Base-by-base conservation (phyloP, 345 rosid species). In the Laguncularia racemosa region DNA sequence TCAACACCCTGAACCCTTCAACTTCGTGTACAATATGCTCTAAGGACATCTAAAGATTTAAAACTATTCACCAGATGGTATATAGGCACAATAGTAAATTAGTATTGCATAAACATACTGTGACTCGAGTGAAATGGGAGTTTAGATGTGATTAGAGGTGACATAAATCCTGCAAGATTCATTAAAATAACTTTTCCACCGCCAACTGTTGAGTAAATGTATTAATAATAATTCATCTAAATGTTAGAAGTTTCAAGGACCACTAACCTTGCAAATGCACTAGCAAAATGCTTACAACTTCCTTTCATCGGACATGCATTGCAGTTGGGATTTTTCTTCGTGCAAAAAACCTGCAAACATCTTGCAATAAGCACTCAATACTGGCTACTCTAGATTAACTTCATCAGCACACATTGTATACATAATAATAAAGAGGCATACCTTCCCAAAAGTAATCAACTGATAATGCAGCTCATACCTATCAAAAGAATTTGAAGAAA, bases 381-480 rank as follows among this genome's bases (percentile, higher is more conserved):
- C 26, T 0, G 14, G 14, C 13, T 17, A 26, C 21, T 13, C 13
- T 28, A 19, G 12, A 12, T 33, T 28, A 48, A 48, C 52, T 17
- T 40, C 20, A 11, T 26, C 1, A 18, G 16, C 10, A 51, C 16
- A 60, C 13, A 20, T 16, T 18, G 0, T 12, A 28, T 0, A 14
- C 18, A 60, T 16, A 33, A n/a, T 17, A 60, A n/a, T n/a, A n/a
- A 14, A 16, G 54, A 13, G 38, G 5, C 56, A 46, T 18, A 89
- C 95, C 97, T 89, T 89, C 55, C 95, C 97, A 62, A 86, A 84
- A 16, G 95, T 84, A 62, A 89, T 89, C 74, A 82, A 56, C 1
- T 86, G 97, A 67, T 81, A 86, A 62, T 86, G 97, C 2, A 86
- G 67, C 23, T 81, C 83, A 56, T 86, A 86, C 52, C 95, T 89